Conservation (phyloP, 192 early-diverging fungal genomes). For the Chytriomyces sp. region DNA sequence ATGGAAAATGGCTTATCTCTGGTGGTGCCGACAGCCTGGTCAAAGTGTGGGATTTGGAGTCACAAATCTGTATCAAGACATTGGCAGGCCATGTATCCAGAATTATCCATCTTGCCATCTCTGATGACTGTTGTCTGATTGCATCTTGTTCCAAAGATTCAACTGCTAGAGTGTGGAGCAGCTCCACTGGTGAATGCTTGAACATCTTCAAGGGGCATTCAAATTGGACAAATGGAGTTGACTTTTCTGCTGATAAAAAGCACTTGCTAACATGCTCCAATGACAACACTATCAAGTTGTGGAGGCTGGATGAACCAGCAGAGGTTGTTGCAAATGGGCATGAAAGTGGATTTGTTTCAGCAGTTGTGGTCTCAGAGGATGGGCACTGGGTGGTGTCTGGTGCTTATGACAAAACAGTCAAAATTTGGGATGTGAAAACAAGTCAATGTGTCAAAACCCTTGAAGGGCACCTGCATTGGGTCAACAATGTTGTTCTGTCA, state of each 20-base stretch:
- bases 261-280: not conserved
- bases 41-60: slow-evolving; percentile 26
- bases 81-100: slow-evolving; percentile 6
- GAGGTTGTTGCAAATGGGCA: slow-evolving; percentile 6
- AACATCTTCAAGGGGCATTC: not conserved
- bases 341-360: slow-evolving; percentile 4
- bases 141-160: slow-evolving; percentile 15
- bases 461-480: slow-evolving; percentile 11
- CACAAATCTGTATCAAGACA: slow-evolving; percentile 6
- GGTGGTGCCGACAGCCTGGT: slow-evolving; percentile 39
- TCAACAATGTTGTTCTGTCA: slow-evolving; percentile 21
- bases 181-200: not conserved
- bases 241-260: not conserved
- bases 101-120: slow-evolving; percentile 6
- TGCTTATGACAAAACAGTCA: slow-evolving; percentile 20
- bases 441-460: not conserved
- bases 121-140: not conserved
- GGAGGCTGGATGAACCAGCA: slow-evolving; percentile 23
- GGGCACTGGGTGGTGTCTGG: slow-evolving; percentile 20
- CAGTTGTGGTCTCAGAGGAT: slow-evolving; percentile 6
- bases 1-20: slow-evolving; percentile 28
- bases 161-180: not conserved
- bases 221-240: not conserved
- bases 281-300: not conserved
- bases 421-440: slow-evolving; percentile 27